Conservation (phyloP, 768 basidiomycete genomes). For the Rhodocollybia butyracea region DNA sequence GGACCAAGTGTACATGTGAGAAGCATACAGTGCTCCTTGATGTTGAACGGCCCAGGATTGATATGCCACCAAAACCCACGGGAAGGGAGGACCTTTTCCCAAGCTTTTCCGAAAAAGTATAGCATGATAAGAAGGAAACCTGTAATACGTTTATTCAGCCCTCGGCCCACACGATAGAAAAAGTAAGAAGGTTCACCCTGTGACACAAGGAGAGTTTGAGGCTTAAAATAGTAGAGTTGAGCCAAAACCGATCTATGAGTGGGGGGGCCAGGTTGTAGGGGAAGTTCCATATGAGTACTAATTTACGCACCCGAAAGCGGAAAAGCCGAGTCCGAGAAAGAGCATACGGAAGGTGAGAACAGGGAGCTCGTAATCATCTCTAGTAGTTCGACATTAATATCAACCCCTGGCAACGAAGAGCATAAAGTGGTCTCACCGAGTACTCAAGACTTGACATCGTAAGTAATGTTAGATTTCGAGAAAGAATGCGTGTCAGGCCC, state of each 20-base stretch:
- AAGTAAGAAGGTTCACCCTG: constrained; percentile 9
- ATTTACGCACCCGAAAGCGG: constrained; percentile 33
- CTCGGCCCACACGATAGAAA: too few relatives aligned
- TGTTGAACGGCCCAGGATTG: constrained; percentile 33
- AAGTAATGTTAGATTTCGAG: too few relatives aligned
- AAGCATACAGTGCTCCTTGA: constrained; percentile 17
- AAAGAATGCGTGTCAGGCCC: too few relatives aligned
- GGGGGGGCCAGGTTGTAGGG: background rate
- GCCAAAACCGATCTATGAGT: constrained; percentile 24
- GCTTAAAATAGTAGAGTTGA: constrained; percentile 37
- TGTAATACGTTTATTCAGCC: constrained; percentile 29
- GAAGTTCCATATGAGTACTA: background rate
- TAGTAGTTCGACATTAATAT: constrained; percentile 16
- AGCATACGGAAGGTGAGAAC: constrained; percentile 37
- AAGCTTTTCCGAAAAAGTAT: constrained; percentile 19
- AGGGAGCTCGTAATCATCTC: constrained; percentile 33
- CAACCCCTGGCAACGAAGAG: background rate
- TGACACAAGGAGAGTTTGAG: constrained; percentile 31
- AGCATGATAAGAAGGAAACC: constrained; percentile 19
- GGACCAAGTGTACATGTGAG: constrained; percentile 11
- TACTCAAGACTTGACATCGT: constrained; percentile 24
- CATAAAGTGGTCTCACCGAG: constrained; percentile 8
- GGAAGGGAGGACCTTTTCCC: constrained; percentile 4
- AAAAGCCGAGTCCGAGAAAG: constrained; percentile 37
- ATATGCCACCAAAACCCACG: constrained; percentile 25